Evolutionary conservation across 1,139 yeast genomes (phyloP).

Genomic region (Saccharomyces uvarum): DNA sequence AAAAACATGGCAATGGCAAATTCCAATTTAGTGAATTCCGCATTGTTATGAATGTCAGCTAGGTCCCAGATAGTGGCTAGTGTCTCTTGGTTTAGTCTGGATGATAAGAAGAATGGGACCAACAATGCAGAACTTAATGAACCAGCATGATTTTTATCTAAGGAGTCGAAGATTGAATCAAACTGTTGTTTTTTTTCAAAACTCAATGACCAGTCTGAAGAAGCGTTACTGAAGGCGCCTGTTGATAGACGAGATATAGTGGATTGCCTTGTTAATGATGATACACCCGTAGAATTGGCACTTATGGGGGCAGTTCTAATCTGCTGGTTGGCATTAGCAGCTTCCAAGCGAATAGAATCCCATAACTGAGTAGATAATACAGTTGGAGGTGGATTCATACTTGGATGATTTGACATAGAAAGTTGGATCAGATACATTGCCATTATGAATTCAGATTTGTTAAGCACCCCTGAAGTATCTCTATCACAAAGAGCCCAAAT

Average conservation of each 20-base stretch:
- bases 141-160: constrained; percentile 63
- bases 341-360: constrained; percentile 40
- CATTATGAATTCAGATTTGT: constrained; percentile 67
- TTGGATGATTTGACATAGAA: constrained; percentile 58
- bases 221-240: constrained; percentile 47
- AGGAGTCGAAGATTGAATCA: constrained; percentile 65
- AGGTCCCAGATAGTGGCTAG: constrained; percentile 92
- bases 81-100: constrained; percentile 75
- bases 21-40: constrained; percentile 70
- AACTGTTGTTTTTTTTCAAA: constrained; percentile 68
- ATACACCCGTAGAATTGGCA: constrained; percentile 31
- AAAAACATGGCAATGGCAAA: constrained; percentile 91
- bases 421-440: constrained; percentile 96
- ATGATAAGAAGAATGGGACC: constrained; percentile 82
- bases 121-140: constrained; percentile 68
- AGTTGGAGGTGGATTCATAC: constrained; percentile 60
- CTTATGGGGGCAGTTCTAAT: constrained; percentile 37
- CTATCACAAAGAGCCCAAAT: constrained; percentile 86
- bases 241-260: constrained; percentile 28
- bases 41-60: constrained; percentile 83
- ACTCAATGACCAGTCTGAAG: constrained; percentile 62
- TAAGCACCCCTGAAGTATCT: constrained; percentile 61
- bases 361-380: constrained; percentile 60
- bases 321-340: constrained; percentile 53
- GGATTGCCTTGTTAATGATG: constrained; percentile 24